Percentiles rank a stretch among this genome's conserved stretches.
Conservation (phyloP, 768 basidiomycete species). For the Clitopilus passeckerianus region DNA sequence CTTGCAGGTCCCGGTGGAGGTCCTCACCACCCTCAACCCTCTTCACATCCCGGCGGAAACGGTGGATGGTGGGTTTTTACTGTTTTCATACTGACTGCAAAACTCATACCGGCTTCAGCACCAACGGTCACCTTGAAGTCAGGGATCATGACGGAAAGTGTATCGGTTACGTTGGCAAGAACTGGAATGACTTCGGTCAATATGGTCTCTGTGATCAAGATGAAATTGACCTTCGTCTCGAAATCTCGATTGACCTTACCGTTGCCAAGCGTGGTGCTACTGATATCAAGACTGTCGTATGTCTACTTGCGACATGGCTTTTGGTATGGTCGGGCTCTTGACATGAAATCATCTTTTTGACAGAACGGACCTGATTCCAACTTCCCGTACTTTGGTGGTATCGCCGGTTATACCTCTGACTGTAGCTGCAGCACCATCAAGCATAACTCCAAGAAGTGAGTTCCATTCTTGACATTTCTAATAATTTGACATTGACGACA, state of each 20-base stretch:
- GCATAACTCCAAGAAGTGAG: slow-evolving; percentile 3
- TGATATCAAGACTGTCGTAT: slow-evolving; percentile 9
- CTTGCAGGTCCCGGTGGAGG: not conserved
- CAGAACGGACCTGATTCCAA: slow-evolving; percentile 12
- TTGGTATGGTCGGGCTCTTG: not conserved
- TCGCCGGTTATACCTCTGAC: slow-evolving; percentile 5
- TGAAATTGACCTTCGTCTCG: slow-evolving; percentile 5
- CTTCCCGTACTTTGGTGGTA: slow-evolving; percentile 10
- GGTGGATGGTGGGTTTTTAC: not conserved
- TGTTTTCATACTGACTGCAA: not conserved
- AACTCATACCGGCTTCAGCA: not conserved
- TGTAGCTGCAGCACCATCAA: slow-evolving; percentile 1
- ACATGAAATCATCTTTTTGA: not conserved
- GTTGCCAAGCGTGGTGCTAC: not conserved
- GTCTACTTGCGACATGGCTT: not conserved
- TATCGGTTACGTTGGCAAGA: slow-evolving; percentile 5
- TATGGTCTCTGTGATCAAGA: slow-evolving; percentile 1
- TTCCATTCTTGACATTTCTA: not conserved
- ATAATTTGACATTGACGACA: not conserved
- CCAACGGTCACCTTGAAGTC: slow-evolving; percentile 3
- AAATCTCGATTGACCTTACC: slow-evolving; percentile 5
- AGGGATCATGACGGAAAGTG: slow-evolving; percentile 5
- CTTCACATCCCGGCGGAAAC: not conserved
- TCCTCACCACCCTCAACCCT: slow-evolving; percentile 2
- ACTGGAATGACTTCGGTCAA: slow-evolving; percentile 7